A percentile compares a stretch with the other conserved stretches of the same genome.
Conservation (phyloP, 768 basidiomycete genomes). For the Suillus bovinus region DNA sequence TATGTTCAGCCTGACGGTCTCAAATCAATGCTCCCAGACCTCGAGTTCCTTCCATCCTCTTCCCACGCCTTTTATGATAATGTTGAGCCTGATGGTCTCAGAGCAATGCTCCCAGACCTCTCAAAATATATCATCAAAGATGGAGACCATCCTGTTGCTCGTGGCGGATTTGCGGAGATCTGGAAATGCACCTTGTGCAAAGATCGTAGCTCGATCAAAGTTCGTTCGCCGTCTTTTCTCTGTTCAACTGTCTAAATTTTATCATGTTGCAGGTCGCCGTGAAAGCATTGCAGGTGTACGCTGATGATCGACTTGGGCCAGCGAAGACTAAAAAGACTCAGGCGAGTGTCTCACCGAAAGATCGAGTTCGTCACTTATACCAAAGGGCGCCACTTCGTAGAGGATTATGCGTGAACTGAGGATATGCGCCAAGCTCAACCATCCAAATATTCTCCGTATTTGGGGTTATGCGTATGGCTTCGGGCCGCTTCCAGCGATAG, state of each 20-base stretch:
- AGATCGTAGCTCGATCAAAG: neutral
- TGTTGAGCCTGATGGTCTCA: neutral
- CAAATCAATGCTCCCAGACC: neutral
- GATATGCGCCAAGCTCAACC: conserved; percentile 20
- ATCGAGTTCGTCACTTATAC: neutral
- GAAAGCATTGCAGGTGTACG: neutral
- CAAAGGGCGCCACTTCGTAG: neutral
- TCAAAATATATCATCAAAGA: neutral
- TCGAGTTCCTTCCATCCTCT: neutral
- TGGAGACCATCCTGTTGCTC: neutral
- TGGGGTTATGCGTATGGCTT: conserved; percentile 23
- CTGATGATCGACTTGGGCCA: too few relatives aligned
- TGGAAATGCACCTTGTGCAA: neutral
- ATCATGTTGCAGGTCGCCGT: neutral
- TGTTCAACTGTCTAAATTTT: neutral
- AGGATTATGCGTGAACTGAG: conserved; percentile 21
- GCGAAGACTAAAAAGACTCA: neutral
- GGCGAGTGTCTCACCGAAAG: neutral
- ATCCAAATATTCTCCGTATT: conserved; percentile 19
- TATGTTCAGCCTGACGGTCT: neutral
- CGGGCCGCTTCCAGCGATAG: conserved; percentile 22
- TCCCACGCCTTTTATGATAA: neutral
- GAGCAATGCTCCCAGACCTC: neutral
- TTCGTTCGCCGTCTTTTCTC: neutral
- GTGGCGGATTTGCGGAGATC: conserved; percentile 3